phyloP scores from a whole-genome alignment of 2,329 filamentous ascomycete genomes.

The Neospermospora avenae region DNA sequence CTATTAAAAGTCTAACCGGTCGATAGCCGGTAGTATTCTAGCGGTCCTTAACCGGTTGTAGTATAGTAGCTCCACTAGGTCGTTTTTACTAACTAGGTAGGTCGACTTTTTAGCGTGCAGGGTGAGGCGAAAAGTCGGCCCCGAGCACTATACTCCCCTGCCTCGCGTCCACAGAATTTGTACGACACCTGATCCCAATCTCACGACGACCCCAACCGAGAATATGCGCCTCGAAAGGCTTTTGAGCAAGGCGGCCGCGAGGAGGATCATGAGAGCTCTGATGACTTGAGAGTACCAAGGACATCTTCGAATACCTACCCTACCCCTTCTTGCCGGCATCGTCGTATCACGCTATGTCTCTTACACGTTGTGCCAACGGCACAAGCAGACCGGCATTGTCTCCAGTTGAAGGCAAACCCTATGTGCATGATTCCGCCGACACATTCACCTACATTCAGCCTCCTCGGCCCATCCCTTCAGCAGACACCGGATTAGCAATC shows the following conservation, averaged over 20 bases:
- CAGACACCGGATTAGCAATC: conserved; percentile 30
- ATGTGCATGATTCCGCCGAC: conserved; percentile 34
- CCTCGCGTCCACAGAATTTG: conserved; percentile 5
- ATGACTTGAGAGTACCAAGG: background rate
- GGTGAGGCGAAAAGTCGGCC: too few relatives aligned
- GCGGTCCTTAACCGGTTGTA: too few relatives aligned
- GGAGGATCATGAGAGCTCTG: conserved; percentile 11
- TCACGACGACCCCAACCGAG: conserved; percentile 20
- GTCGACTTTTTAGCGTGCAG: too few relatives aligned
- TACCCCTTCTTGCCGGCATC: background rate
- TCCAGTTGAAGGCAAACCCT: conserved; percentile 11
- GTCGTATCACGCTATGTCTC: conserved; percentile 18
- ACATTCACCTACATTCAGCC: conserved; percentile 29
- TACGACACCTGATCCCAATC: conserved; percentile 16
- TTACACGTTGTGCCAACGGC: conserved; percentile 3
- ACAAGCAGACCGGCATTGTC: conserved; percentile 6
- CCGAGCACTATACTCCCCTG: too few relatives aligned
- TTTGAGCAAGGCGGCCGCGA: conserved; percentile 22
- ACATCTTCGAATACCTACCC: background rate
- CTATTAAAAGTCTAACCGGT: too few relatives aligned
- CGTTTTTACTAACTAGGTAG: too few relatives aligned
- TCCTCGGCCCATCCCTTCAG: conserved; percentile 33
- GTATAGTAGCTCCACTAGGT: too few relatives aligned
- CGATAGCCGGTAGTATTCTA: too few relatives aligned
- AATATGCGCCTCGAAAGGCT: conserved; percentile 30